phyloP scores from a whole-genome alignment of 768 basidiomycete species.

The Suillus fuscotomentosus region DNA sequence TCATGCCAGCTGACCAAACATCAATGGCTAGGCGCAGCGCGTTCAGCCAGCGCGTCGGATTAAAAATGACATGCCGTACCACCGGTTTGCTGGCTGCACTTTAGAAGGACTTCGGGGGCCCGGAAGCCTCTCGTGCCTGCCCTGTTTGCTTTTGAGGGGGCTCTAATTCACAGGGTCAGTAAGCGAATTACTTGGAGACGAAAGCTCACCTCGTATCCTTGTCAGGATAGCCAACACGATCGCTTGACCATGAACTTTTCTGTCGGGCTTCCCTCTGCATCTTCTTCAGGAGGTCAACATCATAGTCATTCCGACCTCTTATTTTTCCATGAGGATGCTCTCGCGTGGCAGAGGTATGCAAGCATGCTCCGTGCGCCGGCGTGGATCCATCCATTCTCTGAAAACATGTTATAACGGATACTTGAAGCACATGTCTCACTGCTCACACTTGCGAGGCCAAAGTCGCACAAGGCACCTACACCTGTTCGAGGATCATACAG shows the following conservation, averaged over 20 bases:
- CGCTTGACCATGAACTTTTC: constrained; percentile 52
- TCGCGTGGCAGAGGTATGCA: constrained; percentile 69
- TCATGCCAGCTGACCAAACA: constrained; percentile 93
- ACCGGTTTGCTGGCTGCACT: constrained; percentile 90
- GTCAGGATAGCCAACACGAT: constrained; percentile 75
- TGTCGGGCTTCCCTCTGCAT: constrained; percentile 60
- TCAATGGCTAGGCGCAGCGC: constrained; percentile 70
- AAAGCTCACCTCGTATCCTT: constrained; percentile 65
- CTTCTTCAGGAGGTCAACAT: constrained; percentile 49
- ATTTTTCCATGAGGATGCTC: constrained; percentile 70
- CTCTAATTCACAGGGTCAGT: constrained; percentile 40
- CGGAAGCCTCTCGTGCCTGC: constrained; percentile 97
- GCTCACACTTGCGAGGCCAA: constrained; percentile 91
- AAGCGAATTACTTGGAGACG: neutral
- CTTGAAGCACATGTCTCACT: neutral
- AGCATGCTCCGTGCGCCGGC: constrained; percentile 56
- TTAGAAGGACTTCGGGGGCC: constrained; percentile 93
- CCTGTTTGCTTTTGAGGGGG: constrained; percentile 87
- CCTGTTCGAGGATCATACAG: constrained; percentile 85
- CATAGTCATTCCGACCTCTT: constrained; percentile 41
- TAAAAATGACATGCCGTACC: constrained; percentile 49
- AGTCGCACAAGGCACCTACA: constrained; percentile 87
- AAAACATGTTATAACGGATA: constrained; percentile 11
- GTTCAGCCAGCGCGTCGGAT: constrained; percentile 11
- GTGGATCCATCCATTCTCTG: constrained; percentile 56